Conservation (phyloP, 2,329 filamentous ascomycete species). For the Fusarium drepaniforme region DNA sequence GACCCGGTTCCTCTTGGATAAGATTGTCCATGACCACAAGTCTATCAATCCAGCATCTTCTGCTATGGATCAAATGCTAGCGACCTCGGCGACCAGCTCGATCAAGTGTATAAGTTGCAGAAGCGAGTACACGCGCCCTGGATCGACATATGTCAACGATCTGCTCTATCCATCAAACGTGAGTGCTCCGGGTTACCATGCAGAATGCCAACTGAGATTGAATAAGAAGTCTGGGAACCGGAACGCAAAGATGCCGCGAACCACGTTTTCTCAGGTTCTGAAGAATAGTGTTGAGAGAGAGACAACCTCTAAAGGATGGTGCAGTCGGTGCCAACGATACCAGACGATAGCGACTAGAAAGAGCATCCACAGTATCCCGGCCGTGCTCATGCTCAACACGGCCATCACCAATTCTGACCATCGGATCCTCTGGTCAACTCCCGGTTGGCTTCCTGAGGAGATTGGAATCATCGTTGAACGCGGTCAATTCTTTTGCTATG, state of each 20-base stretch:
- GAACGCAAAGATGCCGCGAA: constrained; percentile 64
- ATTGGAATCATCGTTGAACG: constrained; percentile 92
- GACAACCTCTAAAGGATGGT: constrained; percentile 92
- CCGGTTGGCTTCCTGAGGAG: constrained; percentile 92
- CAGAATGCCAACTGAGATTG: constrained; percentile 11
- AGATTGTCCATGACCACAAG: constrained; percentile 81
- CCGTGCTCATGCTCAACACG: constrained; percentile 90
- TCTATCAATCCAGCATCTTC: constrained; percentile 72
- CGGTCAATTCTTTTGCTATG: constrained; percentile 94
- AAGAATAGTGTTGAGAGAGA: constrained; percentile 93
- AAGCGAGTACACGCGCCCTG: constrained; percentile 85
- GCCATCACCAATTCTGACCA: constrained; percentile 79
- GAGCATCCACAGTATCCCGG: constrained; percentile 83
- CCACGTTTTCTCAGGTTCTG: constrained; percentile 89
- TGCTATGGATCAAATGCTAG: constrained; percentile 78
- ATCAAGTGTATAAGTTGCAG: constrained; percentile 90
- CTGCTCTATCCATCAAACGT: constrained; percentile 77
- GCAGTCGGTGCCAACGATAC: constrained; percentile 89
- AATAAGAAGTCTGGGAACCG: constrained; percentile 60
- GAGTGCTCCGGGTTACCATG: constrained; percentile 20
- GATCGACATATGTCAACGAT: constrained; percentile 86
- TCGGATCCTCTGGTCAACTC: constrained; percentile 86
- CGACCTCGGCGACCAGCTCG: constrained; percentile 76
- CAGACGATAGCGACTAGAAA: constrained; percentile 89
- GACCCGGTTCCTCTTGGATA: constrained; percentile 86